Conservation (phyloP, 1,284 basidiomycete genomes). For the Moesziomyces sp. region DNA sequence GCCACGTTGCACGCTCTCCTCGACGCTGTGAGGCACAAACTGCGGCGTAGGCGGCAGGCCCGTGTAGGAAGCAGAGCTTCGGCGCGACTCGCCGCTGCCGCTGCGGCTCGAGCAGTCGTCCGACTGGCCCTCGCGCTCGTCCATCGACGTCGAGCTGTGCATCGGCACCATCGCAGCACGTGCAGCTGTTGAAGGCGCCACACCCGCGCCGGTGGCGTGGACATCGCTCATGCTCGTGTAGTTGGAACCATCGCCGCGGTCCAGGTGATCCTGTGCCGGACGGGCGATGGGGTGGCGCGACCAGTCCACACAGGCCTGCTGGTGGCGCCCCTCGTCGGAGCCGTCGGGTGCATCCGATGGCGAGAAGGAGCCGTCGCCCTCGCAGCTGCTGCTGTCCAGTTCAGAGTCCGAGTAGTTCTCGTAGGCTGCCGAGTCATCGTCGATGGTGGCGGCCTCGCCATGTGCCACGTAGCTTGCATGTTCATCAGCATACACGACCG, state of each 20-base stretch:
- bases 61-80: constrained; percentile 56
- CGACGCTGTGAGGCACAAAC: constrained; percentile 39
- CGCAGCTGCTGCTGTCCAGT: constrained; percentile 46
- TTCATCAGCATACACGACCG: constrained; percentile 27
- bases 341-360: constrained; percentile 28
- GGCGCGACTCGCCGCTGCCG: constrained; percentile 42
- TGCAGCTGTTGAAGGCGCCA: constrained; percentile 2
- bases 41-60: constrained; percentile 57
- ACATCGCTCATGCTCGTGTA: constrained; percentile 42
- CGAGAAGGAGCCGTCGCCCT: constrained; percentile 40
- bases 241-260: constrained; percentile 17
- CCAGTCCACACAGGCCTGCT: constrained; percentile 35
- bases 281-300: constrained; percentile 23
- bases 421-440: constrained; percentile 15
- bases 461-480: constrained; percentile 13
- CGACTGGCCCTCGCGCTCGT: constrained; percentile 36
- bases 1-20: constrained; percentile 8
- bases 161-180: constrained; percentile 5
- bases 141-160: constrained; percentile 25
- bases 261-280: constrained; percentile 11
- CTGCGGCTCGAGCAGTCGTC: constrained; percentile 53
- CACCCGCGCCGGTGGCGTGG: constrained; percentile 12
- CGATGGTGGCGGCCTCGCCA: constrained; percentile 6
- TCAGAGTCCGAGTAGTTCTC: constrained; percentile 44
- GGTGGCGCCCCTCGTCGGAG: constrained; percentile 14